Percentiles rank a stretch among this genome's conserved stretches.
These are phyloP conservation scores for Achaetomium macrosporum DNA, from an alignment of 2,329 filamentous ascomycete species.

Conservation along the genomic window DNA sequence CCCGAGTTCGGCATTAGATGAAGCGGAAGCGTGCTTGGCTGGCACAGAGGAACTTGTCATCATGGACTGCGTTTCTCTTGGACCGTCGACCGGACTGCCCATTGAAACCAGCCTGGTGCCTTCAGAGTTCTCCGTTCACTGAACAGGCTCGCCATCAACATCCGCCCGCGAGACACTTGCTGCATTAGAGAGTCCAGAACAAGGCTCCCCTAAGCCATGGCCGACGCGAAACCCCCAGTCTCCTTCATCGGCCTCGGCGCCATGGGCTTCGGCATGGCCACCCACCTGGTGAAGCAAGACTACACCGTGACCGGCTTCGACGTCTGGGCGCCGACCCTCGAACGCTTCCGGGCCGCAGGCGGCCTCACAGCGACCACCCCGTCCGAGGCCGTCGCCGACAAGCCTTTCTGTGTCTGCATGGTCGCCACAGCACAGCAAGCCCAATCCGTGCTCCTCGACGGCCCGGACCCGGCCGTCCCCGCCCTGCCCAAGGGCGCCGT, in stretches of 20 bases:
- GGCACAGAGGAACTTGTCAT: background rate
- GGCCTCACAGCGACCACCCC: constrained; percentile 55
- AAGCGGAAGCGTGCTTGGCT: background rate
- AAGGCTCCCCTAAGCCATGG: constrained; percentile 26
- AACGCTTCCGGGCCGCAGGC: constrained; percentile 58
- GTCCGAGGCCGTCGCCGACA: constrained; percentile 53
- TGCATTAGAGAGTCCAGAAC: background rate
- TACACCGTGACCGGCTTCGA: constrained; percentile 67
- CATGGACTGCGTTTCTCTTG: background rate
- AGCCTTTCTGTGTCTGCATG: constrained; percentile 64
- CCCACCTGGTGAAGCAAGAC: constrained; percentile 61
- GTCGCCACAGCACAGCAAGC: constrained; percentile 68
- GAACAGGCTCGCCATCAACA: background rate
- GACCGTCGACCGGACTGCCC: background rate
- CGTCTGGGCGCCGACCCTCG: constrained; percentile 60
- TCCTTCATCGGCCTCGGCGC: constrained; percentile 72
- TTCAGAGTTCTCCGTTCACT: background rate
- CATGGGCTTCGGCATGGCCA: constrained; percentile 80
- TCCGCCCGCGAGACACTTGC: too few species aligned
- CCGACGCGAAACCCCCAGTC: constrained; percentile 36
- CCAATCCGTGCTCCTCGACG: constrained; percentile 58
- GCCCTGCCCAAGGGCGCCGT: constrained; percentile 52
- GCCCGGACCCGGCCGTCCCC: constrained; percentile 42
- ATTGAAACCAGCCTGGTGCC: background rate
- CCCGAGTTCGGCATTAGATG: background rate